Base-by-base conservation (phyloP, 2,329 filamentous ascomycete species). In the Diaporthe ilicicola region DNA sequence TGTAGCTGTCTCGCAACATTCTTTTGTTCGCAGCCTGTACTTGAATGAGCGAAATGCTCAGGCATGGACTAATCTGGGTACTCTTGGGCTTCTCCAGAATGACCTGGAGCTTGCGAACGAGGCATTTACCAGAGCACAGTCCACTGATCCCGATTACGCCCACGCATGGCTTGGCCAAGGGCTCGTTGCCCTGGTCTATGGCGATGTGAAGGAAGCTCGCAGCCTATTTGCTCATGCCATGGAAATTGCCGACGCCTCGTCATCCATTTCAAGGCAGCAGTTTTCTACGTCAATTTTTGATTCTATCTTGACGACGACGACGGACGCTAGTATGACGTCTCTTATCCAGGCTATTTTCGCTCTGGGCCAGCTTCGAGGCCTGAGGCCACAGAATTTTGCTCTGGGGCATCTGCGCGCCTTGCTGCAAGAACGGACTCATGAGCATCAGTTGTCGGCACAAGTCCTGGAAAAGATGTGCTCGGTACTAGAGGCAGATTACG, bases 131-230 rank as follows among this genome's bases (percentile, higher is more conserved):
- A 89, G 94, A 73, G 94, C 95, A 4, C 96, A 99, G 80, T 97
- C 95, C 1, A 93, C 93, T 4, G 97, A 99, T 79, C 96, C 97
- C 0, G 95, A 98, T 74, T 97, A 95, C 78, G 91, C 94, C 0
- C 91, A 95, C 77, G 95, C 95, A 19, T 99, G 96, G 97, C 84
- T 98, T 9, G 96, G 96, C 1, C 95, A 98, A 81, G 95, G 94
- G 0, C 87, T 97, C 32, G 87, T 98, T 66, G 94, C 96, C 4
- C 85, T 95, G 19, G 88, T 89, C 62, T 70, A 71, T 34, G 94
- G 93, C 1, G 92, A 97, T 73, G 76, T 83, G 0, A 90, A 89
- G 72, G 71, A 73, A 64, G 95, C 95, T 1, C 88, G 94, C 27
- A 91, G 91, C 13, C 88, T 98, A 12, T 97, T 98, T 78, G 95